These are phyloP conservation scores for Leptosphaerulina australis DNA, from an alignment of 2,329 filamentous ascomycete species.

Conservation along the genomic window DNA sequence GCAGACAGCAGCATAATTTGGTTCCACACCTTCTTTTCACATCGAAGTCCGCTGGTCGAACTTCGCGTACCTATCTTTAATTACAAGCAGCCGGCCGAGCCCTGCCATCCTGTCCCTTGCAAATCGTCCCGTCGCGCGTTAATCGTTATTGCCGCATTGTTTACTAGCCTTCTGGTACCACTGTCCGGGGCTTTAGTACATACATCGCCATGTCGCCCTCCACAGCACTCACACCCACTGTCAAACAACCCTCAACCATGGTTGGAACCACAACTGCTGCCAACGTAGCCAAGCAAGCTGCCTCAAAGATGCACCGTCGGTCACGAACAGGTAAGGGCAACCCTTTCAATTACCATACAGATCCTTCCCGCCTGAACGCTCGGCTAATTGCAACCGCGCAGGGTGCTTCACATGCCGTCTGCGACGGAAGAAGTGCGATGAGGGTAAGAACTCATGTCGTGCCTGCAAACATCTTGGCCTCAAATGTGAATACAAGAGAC, in stretches of 20 bases:
- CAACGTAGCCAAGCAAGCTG: conserved; percentile 60
- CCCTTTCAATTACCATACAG: conserved; percentile 42
- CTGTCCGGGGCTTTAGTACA: conserved; percentile 50
- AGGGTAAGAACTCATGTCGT: conserved; percentile 67
- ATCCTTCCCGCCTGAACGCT: conserved; percentile 40
- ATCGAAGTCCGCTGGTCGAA: conserved; percentile 56
- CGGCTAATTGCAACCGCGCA: conserved; percentile 51
- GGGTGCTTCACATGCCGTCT: conserved; percentile 72
- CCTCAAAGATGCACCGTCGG: conserved; percentile 88
- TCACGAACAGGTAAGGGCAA: conserved; percentile 84
- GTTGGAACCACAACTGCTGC: conserved; percentile 57
- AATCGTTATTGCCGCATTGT: conserved; percentile 51
- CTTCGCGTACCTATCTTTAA: conserved; percentile 56
- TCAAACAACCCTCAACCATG: conserved; percentile 56
- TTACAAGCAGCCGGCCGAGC: conserved; percentile 51
- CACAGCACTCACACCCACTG: conserved; percentile 48
- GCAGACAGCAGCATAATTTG: conserved; percentile 56
- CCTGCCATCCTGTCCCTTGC: conserved; percentile 51
- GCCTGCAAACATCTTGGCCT: conserved; percentile 76
- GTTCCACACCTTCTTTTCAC: conserved; percentile 47
- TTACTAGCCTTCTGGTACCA: conserved; percentile 50
- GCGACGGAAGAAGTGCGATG: conserved; percentile 73
- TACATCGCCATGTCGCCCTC: conserved; percentile 58
- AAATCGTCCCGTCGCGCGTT: conserved; percentile 50
- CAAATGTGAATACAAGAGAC: conserved; percentile 93